Conservation (phyloP, 192 early-diverging fungal species). For the Dispira simplex region DNA sequence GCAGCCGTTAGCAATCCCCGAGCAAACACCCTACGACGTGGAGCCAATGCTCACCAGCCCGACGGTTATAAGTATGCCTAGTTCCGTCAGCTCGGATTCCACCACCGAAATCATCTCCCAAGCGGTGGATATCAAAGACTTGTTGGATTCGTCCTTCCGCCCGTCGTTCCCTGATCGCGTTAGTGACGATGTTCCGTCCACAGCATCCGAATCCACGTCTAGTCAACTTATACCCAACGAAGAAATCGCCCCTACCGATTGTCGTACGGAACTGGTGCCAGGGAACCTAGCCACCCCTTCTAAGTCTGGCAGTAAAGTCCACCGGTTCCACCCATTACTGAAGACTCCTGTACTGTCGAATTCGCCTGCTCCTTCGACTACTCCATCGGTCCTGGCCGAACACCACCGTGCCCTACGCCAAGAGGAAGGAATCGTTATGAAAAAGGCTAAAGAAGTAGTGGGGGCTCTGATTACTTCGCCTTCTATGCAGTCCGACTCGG, state of each 20-base stretch:
- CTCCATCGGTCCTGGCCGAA: neutral
- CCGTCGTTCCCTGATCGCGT: neutral
- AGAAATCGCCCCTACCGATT: neutral
- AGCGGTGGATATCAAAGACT: conserved; percentile 2
- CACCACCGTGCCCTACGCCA: conserved; percentile 8
- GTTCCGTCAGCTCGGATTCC: neutral
- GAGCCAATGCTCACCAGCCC: no score
- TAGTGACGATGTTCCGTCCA: neutral
- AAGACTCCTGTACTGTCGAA: neutral
- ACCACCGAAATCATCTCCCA: neutral
- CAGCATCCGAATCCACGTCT: neutral
- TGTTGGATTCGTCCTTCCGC: conserved; percentile 1
- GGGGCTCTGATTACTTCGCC: conserved; percentile 4
- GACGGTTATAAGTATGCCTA: neutral
- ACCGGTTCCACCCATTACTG: conserved; percentile 1
- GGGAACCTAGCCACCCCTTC: neutral
- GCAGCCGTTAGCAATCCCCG: neutral
- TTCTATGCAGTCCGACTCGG: neutral
- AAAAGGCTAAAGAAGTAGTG: conserved; percentile 7
- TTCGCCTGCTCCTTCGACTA: neutral
- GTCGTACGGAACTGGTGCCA: neutral
- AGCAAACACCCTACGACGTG: no score
- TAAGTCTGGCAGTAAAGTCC: neutral
- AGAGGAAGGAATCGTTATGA: conserved; percentile 5
- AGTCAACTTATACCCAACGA: neutral